A percentile compares a stretch with the other conserved stretches of the same genome.
These are phyloP conservation scores for Brassica juncea DNA, from an alignment of 345 rosid species.

Conservation along the genomic window DNA sequence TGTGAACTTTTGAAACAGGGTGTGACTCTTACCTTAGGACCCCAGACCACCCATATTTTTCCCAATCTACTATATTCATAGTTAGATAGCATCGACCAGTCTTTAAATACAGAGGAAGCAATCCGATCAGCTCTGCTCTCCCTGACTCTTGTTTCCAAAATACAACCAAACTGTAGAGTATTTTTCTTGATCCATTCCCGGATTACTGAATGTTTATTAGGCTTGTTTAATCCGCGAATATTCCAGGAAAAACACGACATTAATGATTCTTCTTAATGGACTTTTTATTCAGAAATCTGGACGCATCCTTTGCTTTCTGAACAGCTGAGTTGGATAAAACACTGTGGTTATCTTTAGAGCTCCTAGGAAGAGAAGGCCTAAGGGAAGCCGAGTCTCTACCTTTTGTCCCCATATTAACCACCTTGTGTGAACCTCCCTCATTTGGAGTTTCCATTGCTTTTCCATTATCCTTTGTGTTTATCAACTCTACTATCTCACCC, in stretches of 20 bases:
- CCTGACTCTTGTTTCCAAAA: not conserved
- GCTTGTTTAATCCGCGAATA: not conserved
- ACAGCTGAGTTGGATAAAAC: not conserved
- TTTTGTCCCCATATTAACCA: not conserved
- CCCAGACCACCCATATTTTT: no score
- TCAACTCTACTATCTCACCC: not conserved
- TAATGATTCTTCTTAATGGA: not conserved
- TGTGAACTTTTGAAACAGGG: not conserved
- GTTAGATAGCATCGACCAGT: not conserved
- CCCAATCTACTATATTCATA: not conserved
- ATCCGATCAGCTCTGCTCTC: not conserved
- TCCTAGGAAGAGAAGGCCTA: not conserved
- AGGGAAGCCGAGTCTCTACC: not conserved
- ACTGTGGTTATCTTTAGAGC: not conserved
- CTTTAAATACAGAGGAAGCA: not conserved
- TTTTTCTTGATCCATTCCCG: not conserved
- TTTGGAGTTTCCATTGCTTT: not conserved
- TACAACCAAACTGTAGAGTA: not conserved
- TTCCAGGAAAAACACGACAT: not conserved
- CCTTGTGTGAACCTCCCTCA: not conserved
- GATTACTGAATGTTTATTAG: not conserved
- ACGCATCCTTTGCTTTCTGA: not conserved
- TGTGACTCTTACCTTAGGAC: not conserved
- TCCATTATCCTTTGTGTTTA: not conserved
- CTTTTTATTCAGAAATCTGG: not conserved